Conservation (phyloP, 352 stramenopile species). For the Plasmopara viticola region DNA sequence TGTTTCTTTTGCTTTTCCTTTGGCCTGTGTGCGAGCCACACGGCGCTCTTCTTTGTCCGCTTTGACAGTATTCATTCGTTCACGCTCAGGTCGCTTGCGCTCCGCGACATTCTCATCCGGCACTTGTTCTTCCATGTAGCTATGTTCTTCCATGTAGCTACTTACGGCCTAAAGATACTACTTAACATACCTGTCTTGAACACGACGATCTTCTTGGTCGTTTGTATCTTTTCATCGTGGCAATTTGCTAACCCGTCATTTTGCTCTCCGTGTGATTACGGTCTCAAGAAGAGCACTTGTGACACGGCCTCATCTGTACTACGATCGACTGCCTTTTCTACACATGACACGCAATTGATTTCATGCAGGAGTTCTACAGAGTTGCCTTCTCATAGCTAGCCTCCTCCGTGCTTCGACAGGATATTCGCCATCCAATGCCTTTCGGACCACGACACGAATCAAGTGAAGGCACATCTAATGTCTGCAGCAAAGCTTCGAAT, state of each 20-base stretch:
- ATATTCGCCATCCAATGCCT: slow-evolving; percentile 40
- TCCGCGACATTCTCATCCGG: too few relatives aligned
- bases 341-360: slow-evolving; percentile 43
- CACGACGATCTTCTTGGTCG: slow-evolving; percentile 8
- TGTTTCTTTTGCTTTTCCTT: slow-evolving; percentile 29
- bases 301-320: slow-evolving; percentile 42
- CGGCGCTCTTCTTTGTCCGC: slow-evolving; percentile 23
- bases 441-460: slow-evolving; percentile 7
- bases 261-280: too few relatives aligned
- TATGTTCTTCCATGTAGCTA: slow-evolving; percentile 16
- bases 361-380: slow-evolving; percentile 45
- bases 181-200: slow-evolving; percentile 9
- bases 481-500: neutral
- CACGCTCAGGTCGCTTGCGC: slow-evolving; percentile 23
- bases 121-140: slow-evolving; percentile 7
- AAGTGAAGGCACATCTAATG: neutral
- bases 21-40: slow-evolving; percentile 21
- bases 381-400: slow-evolving; percentile 52
- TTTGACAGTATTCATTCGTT: slow-evolving; percentile 25
- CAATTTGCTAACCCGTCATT: slow-evolving; percentile 41
- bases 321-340: slow-evolving; percentile 44
- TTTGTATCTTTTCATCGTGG: slow-evolving; percentile 29
- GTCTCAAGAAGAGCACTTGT: too few relatives aligned
- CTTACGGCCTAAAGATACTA: slow-evolving; percentile 11
- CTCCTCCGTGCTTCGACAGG: slow-evolving; percentile 55